Percentiles rank a stretch among this genome's conserved stretches.
These are phyloP conservation scores for Dothiorella sarmentorum DNA, from an alignment of 2,329 filamentous ascomycete species.

Conservation along the genomic window DNA sequence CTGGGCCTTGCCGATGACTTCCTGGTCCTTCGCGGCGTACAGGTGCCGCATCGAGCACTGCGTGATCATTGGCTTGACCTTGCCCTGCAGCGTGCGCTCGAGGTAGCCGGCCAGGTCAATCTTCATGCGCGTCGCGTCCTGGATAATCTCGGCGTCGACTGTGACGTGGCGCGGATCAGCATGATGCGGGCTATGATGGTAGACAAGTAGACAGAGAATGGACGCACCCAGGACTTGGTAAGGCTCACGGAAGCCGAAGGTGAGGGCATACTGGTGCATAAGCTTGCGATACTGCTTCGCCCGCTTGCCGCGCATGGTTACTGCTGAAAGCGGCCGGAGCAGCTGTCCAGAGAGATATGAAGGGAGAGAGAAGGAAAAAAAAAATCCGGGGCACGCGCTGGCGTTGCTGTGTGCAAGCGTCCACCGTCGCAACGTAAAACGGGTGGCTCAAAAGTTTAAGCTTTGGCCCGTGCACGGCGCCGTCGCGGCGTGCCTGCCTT, in stretches of 20 bases:
- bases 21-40: slow-evolving; percentile 57
- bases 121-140: slow-evolving; percentile 76
- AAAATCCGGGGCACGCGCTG: background rate
- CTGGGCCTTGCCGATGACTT: slow-evolving; percentile 73
- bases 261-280: slow-evolving; percentile 85
- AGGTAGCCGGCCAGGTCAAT: slow-evolving; percentile 81
- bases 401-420: background rate
- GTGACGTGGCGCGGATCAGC: slow-evolving; percentile 2
- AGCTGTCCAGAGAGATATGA: background rate
- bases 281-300: slow-evolving; percentile 80
- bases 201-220: background rate
- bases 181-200: slow-evolving; percentile 13
- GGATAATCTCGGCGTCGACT: slow-evolving; percentile 83
- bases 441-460: slow-evolving; percentile 10
- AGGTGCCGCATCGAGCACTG: slow-evolving; percentile 79
- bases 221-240: slow-evolving; percentile 70
- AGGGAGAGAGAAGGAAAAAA: background rate
- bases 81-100: slow-evolving; percentile 78
- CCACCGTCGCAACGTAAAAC: slow-evolving; percentile 10
- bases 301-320: slow-evolving; percentile 64
- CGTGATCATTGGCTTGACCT: slow-evolving; percentile 81
- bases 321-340: slow-evolving; percentile 19
- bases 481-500: slow-evolving; percentile 10
- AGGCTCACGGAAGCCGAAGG: slow-evolving; percentile 86
- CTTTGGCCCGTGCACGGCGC: slow-evolving; percentile 17